Conservation (phyloP, 495 filamentous ascomycete species). For the Polyplosphaeria fusca region DNA sequence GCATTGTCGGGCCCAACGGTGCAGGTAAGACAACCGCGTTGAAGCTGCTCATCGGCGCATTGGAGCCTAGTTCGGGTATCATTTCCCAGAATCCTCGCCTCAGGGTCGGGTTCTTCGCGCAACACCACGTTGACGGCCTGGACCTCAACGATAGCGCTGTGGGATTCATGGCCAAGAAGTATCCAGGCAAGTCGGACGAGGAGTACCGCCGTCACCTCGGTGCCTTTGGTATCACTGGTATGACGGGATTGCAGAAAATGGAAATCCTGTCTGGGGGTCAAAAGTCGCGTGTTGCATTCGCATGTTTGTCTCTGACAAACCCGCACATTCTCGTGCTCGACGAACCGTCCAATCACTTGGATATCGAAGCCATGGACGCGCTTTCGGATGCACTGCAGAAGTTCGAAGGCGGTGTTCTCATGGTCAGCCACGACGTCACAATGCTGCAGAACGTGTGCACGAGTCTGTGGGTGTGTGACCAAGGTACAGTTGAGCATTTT, state of each 20-base stretch:
- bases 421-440: constrained; percentile 99
- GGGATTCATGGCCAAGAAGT: constrained; percentile 90
- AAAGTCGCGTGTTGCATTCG: constrained; percentile 97
- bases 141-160: constrained; percentile 86
- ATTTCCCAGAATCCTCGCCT: constrained; percentile 86
- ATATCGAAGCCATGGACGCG: constrained; percentile 99
- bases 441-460: constrained; percentile 96
- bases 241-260: constrained; percentile 96
- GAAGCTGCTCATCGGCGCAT: constrained; percentile 86
- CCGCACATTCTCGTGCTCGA: constrained; percentile 97
- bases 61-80: constrained; percentile 70
- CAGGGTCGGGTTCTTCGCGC: constrained; percentile 92
- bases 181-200: constrained; percentile 87
- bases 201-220: constrained; percentile 95
- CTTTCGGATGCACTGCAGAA: constrained; percentile 74
- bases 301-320: constrained; percentile 85
- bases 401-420: constrained; percentile 92
- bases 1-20: constrained; percentile 97
- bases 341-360: constrained; percentile 96
- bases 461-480: constrained; percentile 94
- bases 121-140: constrained; percentile 96
- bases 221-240: constrained; percentile 97
- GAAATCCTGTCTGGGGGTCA: constrained; percentile 91
- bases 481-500: constrained; percentile 95
- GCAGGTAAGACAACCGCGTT: constrained; percentile 97